Conservation (phyloP, 2,329 filamentous ascomycete species). For the Fusarium sp. region DNA sequence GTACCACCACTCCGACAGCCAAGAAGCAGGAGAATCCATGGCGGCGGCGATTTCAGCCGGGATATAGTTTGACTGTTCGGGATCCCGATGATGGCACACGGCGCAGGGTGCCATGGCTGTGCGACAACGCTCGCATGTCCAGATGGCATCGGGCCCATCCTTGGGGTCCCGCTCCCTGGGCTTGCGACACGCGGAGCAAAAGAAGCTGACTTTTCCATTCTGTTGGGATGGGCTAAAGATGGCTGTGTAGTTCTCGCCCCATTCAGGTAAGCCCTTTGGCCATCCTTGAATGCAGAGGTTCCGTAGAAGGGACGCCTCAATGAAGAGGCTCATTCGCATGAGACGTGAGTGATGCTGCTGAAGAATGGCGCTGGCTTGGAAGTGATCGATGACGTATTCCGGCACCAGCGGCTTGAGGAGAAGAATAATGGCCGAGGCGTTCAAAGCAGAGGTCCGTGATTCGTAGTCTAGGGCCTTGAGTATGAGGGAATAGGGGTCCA, state of each 20-base stretch:
- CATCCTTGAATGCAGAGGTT: conserved; percentile 71
- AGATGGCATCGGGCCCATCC: conserved; percentile 59
- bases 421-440: conserved; percentile 71
- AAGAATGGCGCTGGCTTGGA: conserved; percentile 68
- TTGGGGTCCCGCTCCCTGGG: conserved; percentile 66
- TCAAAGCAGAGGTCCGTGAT: conserved; percentile 65
- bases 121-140: conserved; percentile 69
- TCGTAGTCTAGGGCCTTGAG: conserved; percentile 68
- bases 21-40: conserved; percentile 40
- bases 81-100: conserved; percentile 68
- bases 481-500: conserved; percentile 68
- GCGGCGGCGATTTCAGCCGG: conserved; percentile 47
- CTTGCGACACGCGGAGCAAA: conserved; percentile 68
- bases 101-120: conserved; percentile 67
- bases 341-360: conserved; percentile 71
- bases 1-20: conserved; percentile 69
- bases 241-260: conserved; percentile 66
- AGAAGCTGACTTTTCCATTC: conserved; percentile 64
- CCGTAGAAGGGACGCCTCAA: conserved; percentile 70
- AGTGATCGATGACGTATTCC: conserved; percentile 63
- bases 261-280: conserved; percentile 62
- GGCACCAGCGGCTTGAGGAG: conserved; percentile 70
- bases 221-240: conserved; percentile 68
- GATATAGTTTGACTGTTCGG: conserved; percentile 56
- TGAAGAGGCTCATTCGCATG: conserved; percentile 69